phyloP scores from a whole-genome alignment of 257 asterid genomes.

The Nicotiana tabacum region DNA sequence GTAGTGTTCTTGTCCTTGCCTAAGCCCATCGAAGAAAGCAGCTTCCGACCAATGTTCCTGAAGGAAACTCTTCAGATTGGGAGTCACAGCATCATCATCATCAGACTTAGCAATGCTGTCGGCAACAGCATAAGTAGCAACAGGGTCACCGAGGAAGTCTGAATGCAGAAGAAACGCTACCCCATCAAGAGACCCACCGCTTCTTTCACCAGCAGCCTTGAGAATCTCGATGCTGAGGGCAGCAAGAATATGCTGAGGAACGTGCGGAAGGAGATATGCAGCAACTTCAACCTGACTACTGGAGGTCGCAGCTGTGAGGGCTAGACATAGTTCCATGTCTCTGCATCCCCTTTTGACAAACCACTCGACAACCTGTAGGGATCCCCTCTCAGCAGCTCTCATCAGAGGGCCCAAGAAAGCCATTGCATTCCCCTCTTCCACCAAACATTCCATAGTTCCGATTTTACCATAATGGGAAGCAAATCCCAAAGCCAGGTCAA shows the following conservation, averaged over 20 bases:
- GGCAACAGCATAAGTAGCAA: slow-evolving; percentile 79
- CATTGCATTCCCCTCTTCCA: slow-evolving; percentile 92
- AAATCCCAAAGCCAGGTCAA: slow-evolving; percentile 87
- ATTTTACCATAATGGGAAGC: slow-evolving; percentile 92
- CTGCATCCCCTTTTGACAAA: slow-evolving; percentile 81
- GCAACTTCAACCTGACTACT: slow-evolving; percentile 76
- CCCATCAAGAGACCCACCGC: slow-evolving; percentile 87
- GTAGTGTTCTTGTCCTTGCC: slow-evolving; percentile 57
- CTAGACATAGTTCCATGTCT: slow-evolving; percentile 95
- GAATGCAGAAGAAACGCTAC: slow-evolving; percentile 80
- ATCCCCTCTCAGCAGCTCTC: slow-evolving; percentile 97
- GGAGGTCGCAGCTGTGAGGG: slow-evolving; percentile 92
- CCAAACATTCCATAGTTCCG: slow-evolving; percentile 86
- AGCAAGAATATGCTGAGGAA: slow-evolving; percentile 86
- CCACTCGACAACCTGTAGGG: slow-evolving; percentile 85
- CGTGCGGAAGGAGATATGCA: slow-evolving; percentile 83
- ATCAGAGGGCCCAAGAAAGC: slow-evolving; percentile 91
- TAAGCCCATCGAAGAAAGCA: slow-evolving; percentile 54
- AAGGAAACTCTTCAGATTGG: slow-evolving; percentile 57
- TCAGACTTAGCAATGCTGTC: slow-evolving; percentile 74
- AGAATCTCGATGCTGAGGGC: slow-evolving; percentile 88
- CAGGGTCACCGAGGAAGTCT: slow-evolving; percentile 71
- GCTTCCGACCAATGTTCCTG: slow-evolving; percentile 78
- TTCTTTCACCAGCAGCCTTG: slow-evolving; percentile 89
- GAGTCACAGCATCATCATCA: slow-evolving; percentile 62